phyloP scores from a whole-genome alignment of 805 yeast species.

The Soucietia sequanensis region DNA sequence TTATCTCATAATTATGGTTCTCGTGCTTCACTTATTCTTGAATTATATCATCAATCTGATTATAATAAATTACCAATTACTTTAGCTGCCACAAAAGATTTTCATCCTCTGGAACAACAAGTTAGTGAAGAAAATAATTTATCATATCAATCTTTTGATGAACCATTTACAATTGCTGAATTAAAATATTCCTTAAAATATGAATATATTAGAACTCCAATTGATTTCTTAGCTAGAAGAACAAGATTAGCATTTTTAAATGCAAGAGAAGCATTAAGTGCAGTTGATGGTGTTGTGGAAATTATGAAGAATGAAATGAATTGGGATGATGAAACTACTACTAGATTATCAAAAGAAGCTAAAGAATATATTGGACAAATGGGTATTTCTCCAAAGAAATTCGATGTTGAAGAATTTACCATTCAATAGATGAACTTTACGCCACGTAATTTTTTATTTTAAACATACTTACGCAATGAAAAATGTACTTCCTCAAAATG shows the following conservation, averaged over 20 bases:
- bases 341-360: conserved; percentile 51
- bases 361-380: conserved; percentile 59
- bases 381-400: conserved; percentile 42
- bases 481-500: too few species aligned
- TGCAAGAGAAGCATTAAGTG: conserved; percentile 74
- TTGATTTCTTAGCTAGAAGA: conserved; percentile 91
- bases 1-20: conserved; percentile 87
- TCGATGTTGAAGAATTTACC: conserved; percentile 22
- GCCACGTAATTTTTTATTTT: too few species aligned
- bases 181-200: conserved; percentile 74
- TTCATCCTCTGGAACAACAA: conserved; percentile 25
- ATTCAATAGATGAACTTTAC: conserved; percentile 21
- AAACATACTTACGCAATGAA: too few species aligned
- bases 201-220: conserved; percentile 85
- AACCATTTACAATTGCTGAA: conserved; percentile 91
- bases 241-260: conserved; percentile 90
- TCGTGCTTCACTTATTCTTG: conserved; percentile 75
- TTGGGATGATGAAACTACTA: conserved; percentile 66
- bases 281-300: conserved; percentile 82
- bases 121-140: conserved; percentile 34
- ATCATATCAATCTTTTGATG: conserved; percentile 54
- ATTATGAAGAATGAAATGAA: conserved; percentile 76
- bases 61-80: conserved; percentile 63
- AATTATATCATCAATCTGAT: conserved; percentile 50
- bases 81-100: conserved; percentile 43